Evolutionary conservation across 805 yeast species (phyloP).

Genomic region (Wickerhamiella domercqiae): DNA sequence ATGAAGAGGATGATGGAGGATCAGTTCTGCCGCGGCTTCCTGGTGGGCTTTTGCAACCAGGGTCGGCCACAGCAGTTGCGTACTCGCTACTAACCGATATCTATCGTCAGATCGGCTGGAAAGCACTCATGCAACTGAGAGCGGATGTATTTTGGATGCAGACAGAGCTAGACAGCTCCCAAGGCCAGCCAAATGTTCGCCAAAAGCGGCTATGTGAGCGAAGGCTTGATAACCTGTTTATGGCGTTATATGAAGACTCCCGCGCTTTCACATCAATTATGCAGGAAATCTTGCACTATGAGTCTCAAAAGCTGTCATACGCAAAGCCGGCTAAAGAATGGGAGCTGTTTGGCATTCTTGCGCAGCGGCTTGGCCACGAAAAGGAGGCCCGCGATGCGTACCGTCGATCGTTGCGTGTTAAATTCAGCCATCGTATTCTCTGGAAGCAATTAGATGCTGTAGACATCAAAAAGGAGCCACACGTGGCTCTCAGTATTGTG

Average conservation of each 20-base stretch:
- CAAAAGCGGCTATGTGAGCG: slow-evolving; percentile 51
- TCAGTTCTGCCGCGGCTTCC: slow-evolving; percentile 37
- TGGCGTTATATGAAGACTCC: slow-evolving; percentile 53
- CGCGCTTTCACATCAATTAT: slow-evolving; percentile 79
- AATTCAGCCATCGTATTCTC: slow-evolving; percentile 72
- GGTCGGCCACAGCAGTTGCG: slow-evolving; percentile 33
- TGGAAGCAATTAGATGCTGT: slow-evolving; percentile 43
- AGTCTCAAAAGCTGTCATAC: slow-evolving; percentile 70
- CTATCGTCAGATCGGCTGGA: slow-evolving; percentile 69
- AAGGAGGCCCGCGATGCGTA: slow-evolving; percentile 79
- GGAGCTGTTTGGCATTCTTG: slow-evolving; percentile 81
- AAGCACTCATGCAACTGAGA: slow-evolving; percentile 47
- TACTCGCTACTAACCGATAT: slow-evolving; percentile 60
- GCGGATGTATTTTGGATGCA: slow-evolving; percentile 71
- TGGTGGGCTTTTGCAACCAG: slow-evolving; percentile 35
- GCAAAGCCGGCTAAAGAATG: slow-evolving; percentile 73
- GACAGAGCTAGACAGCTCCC: slow-evolving; percentile 33
- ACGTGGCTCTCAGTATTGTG: slow-evolving; percentile 45
- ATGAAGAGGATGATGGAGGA: slow-evolving; percentile 25
- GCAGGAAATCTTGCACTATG: slow-evolving; percentile 77
- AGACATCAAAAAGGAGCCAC: slow-evolving; percentile 14
- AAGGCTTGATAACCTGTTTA: slow-evolving; percentile 65
- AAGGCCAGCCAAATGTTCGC: slow-evolving; percentile 19
- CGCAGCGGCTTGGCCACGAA: slow-evolving; percentile 68
- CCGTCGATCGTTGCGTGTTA: slow-evolving; percentile 46